Conservation (phyloP, 2,329 filamentous ascomycete species). For the Ceratocystis albifundus region DNA sequence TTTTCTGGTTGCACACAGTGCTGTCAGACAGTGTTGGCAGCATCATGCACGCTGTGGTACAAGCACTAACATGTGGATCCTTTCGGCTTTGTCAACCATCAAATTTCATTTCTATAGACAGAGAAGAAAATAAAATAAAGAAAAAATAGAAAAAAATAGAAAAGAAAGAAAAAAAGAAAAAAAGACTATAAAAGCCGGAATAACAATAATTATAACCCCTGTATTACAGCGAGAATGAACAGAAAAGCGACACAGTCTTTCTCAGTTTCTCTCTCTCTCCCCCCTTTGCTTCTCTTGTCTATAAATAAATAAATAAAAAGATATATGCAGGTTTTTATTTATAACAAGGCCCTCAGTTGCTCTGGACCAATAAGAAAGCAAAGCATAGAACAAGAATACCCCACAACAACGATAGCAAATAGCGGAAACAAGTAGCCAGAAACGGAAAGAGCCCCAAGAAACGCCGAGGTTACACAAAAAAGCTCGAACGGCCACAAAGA, state of each 20-base stretch:
- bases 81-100: not conserved
- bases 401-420: not conserved
- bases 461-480: not conserved
- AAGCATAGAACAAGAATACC: not conserved
- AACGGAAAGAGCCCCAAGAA: not conserved
- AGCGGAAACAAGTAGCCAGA: not conserved
- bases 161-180: not conserved
- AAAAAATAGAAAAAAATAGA: not conserved
- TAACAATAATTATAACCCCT: not conserved
- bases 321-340: not conserved
- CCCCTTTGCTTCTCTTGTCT: not conserved
- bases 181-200: not conserved
- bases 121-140: not conserved
- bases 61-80: not conserved
- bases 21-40: not conserved
- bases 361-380: not conserved
- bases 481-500: not conserved
- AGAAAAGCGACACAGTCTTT: not conserved
- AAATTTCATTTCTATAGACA: constrained; percentile 1
- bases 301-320: not conserved
- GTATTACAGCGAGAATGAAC: not conserved
- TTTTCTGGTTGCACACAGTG: not conserved
- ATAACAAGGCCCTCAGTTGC: constrained; percentile 16
- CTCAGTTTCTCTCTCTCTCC: no score
- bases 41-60: not conserved